Conservation (phyloP, 2,329 filamentous ascomycete genomes). For the Hirsutella rhossiliensis region DNA sequence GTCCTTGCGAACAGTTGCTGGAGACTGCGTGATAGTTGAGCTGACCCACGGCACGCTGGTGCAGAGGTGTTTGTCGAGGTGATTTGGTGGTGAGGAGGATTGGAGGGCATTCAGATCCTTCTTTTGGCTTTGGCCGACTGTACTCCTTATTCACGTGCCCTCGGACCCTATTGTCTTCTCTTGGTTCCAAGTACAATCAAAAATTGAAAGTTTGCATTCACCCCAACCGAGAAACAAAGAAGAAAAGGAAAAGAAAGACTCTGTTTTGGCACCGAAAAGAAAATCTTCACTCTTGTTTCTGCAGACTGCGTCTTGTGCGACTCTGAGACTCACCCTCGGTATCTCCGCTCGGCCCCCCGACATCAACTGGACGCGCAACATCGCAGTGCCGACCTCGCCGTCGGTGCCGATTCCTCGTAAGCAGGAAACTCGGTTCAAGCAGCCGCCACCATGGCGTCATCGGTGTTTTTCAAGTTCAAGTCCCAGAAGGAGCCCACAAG, state of each 20-base stretch:
- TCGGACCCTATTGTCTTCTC: conserved; percentile 18
- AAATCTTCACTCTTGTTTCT: neutral
- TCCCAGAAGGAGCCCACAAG: conserved; percentile 91
- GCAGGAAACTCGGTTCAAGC: conserved; percentile 9
- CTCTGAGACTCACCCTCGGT: neutral
- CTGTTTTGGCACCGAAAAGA: conserved; percentile 8
- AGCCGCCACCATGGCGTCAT: conserved; percentile 66
- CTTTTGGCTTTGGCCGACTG: conserved; percentile 24
- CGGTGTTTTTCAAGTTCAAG: conserved; percentile 99
- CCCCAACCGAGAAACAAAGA: conserved; percentile 19
- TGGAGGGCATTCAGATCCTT: conserved; percentile 18
- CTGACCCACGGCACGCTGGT: conserved; percentile 17
- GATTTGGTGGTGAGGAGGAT: conserved; percentile 24
- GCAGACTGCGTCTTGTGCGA: neutral
- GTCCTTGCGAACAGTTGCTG: conserved; percentile 6
- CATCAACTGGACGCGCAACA: neutral
- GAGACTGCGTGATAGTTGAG: conserved; percentile 1
- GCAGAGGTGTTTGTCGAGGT: conserved; percentile 12
- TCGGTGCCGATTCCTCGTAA: conserved; percentile 11
- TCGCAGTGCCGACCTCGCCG: neutral
- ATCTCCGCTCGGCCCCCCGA: neutral
- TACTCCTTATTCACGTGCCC: conserved; percentile 26
- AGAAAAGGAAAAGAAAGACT: conserved; percentile 2
- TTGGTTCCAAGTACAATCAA: conserved; percentile 33
- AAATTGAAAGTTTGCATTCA: conserved; percentile 36